Evolutionary conservation across 176 grass and related monocot species (phyloP), one percentile per base, ranked within the genome.

Genomic region (Pontederia paniculata): DNA sequence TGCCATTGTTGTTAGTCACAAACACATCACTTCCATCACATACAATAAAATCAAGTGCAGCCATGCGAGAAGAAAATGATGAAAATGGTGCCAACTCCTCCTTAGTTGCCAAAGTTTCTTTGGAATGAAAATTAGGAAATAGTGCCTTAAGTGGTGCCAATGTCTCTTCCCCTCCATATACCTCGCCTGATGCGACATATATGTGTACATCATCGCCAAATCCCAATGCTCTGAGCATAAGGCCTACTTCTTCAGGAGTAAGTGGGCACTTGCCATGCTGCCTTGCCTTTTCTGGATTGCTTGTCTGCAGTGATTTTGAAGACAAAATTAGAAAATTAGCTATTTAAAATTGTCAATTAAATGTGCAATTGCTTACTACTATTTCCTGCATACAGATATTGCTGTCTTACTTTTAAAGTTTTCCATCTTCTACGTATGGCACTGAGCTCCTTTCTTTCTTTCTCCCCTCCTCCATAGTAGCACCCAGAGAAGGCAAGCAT

Each of bases 401-500:
- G 17, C 14, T 44, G 42, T 71, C 70, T 17, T 67, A 88, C 85
- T 83, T 88, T 80, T 55, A 88, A 80, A 20, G 76, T 74, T 80
- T 83, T 88, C 85, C 85, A 88, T 62, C 80, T 76, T 52, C 80
- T 83, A 55, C 80, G 74, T 68, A 88, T 77, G 16, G 61, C 77
- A 74, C 85, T 76, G 25, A 88, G 77, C 71, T 88, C 85, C 45
- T 44, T 80, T 57, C 20, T 80, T 60, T 88, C 85, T 21, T 80
- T 88, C 63, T 88, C 80, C 52, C 85, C 85, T 71, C 85, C 85
- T n/a, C 85, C 85, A 3, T 80, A 88, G 54, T 88, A 88, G 52
- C 80, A 88, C 19, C 85, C 80, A 65, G 85, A 88, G 79, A 88
- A 88, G 17, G 85, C 85, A 71, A 88, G 85, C 85, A 88, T 88